phyloP scores from a whole-genome alignment of 805 yeast species.

The Candida cerambycidarum region DNA sequence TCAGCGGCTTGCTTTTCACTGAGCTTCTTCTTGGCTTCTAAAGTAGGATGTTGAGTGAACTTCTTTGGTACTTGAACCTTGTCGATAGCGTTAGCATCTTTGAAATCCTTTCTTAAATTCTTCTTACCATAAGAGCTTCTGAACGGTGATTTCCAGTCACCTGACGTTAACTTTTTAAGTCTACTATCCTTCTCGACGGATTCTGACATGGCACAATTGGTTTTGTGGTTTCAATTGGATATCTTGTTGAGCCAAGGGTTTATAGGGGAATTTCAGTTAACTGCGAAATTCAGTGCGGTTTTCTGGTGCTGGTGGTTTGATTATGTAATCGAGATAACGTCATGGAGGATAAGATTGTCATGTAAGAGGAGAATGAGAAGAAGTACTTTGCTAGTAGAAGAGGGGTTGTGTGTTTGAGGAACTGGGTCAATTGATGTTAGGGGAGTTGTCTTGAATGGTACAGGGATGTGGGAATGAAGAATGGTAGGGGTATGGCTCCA shows the following conservation, averaged over 20 bases:
- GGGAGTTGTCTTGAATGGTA: too few relatives aligned
- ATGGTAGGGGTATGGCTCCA: too few relatives aligned
- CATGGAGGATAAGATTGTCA: too few relatives aligned
- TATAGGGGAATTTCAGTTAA: conserved; percentile 3
- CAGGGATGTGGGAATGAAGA: too few relatives aligned
- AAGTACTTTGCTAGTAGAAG: too few relatives aligned
- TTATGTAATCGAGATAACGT: conserved; percentile 2
- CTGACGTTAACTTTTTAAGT: conserved; percentile 31
- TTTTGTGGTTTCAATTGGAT: not conserved
- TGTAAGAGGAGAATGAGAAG: too few relatives aligned
- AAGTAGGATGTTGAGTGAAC: conserved; percentile 40
- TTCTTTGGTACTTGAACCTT: conserved; percentile 39
- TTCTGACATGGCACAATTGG: conserved; percentile 4
- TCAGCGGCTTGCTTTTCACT: conserved; percentile 17
- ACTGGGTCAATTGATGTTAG: too few relatives aligned
- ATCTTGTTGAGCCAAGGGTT: not conserved
- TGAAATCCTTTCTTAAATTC: conserved; percentile 36
- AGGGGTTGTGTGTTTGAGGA: too few relatives aligned
- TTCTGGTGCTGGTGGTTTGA: not conserved
- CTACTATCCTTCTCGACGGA: conserved; percentile 9
- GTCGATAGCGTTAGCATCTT: conserved; percentile 32
- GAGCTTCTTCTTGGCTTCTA: conserved; percentile 16
- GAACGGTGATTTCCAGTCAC: conserved; percentile 45
- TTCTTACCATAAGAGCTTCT: conserved; percentile 26
- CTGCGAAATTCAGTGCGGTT: not conserved